A percentile compares a stretch with the other conserved stretches of the same genome.
Conservation (phyloP, 257 asterid genomes). For the Primulina tabacum region DNA sequence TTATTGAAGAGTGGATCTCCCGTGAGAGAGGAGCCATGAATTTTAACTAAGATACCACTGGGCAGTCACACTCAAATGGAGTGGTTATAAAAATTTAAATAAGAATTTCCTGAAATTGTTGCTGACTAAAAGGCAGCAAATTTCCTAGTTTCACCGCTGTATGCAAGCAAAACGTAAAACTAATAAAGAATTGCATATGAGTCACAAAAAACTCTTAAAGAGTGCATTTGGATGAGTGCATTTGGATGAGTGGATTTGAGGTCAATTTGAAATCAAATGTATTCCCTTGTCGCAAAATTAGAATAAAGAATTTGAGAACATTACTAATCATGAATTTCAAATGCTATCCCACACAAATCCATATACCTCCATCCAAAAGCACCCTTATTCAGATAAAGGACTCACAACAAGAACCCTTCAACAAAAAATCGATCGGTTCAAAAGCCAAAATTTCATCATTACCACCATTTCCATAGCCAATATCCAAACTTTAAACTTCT, state of each 20-base stretch:
- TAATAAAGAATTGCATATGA: neutral
- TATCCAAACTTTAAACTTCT: constrained; percentile 28
- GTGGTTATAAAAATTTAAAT: too few relatives aligned
- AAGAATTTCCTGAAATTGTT: neutral
- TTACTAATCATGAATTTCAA: neutral
- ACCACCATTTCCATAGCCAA: constrained; percentile 15
- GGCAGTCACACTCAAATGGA: neutral
- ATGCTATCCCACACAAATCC: neutral
- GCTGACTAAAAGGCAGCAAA: neutral
- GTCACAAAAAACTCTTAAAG: neutral
- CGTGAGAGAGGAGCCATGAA: neutral
- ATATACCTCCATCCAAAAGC: constrained; percentile 4
- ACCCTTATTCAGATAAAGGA: neutral
- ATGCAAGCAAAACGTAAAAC: neutral
- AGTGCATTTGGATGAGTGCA: too few relatives aligned
- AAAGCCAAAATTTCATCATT: neutral
- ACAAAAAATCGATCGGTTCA: constrained; percentile 5
- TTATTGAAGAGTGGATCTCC: too few relatives aligned
- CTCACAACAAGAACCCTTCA: constrained; percentile 11
- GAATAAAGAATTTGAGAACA: too few relatives aligned
- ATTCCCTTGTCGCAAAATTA: too few relatives aligned
- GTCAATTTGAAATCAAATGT: too few relatives aligned
- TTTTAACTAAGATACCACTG: neutral
- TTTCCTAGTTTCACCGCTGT: neutral
- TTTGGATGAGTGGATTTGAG: too few relatives aligned